Evolutionary conservation across 2,329 filamentous ascomycete genomes (phyloP).

Genomic region (Bipolaris gigantea): DNA sequence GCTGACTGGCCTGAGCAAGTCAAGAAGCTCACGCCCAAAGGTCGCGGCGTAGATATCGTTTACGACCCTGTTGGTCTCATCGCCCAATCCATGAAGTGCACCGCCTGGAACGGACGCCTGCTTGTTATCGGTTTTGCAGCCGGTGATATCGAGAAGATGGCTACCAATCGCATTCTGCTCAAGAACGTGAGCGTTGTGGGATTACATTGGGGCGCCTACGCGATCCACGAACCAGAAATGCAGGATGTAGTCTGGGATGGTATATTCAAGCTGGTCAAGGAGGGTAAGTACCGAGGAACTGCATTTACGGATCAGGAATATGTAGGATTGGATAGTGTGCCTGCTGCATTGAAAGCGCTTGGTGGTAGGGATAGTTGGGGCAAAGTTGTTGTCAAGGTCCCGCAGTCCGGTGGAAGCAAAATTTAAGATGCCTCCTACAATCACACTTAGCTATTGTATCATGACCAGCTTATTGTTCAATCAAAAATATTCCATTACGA

Average conservation of each 20-base stretch:
- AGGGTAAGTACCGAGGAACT: slow-evolving; percentile 79
- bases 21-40: slow-evolving; percentile 73
- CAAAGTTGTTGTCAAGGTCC: slow-evolving; percentile 88
- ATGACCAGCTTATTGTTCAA: not conserved
- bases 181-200: slow-evolving; percentile 94
- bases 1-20: slow-evolving; percentile 67
- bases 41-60: slow-evolving; percentile 82
- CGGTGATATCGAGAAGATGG: slow-evolving; percentile 85
- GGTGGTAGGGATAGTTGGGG: slow-evolving; percentile 88
- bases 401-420: slow-evolving; percentile 55
- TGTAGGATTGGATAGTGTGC: slow-evolving; percentile 77
- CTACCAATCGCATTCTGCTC: slow-evolving; percentile 86
- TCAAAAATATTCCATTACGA: not conserved
- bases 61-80: slow-evolving; percentile 94
- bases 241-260: slow-evolving; percentile 78
- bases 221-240: slow-evolving; percentile 69
- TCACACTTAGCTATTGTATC: too few relatives aligned
- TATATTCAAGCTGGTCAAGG: slow-evolving; percentile 73
- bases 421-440: slow-evolving; percentile 21
- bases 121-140: slow-evolving; percentile 88
- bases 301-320: slow-evolving; percentile 82
- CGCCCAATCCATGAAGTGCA: slow-evolving; percentile 85
- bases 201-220: slow-evolving; percentile 88
- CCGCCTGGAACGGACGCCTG: slow-evolving; percentile 87
- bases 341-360: slow-evolving; percentile 73